Evolutionary conservation across 2,329 filamentous ascomycete species (phyloP).

Genomic region (Ophiostoma angusticollis): DNA sequence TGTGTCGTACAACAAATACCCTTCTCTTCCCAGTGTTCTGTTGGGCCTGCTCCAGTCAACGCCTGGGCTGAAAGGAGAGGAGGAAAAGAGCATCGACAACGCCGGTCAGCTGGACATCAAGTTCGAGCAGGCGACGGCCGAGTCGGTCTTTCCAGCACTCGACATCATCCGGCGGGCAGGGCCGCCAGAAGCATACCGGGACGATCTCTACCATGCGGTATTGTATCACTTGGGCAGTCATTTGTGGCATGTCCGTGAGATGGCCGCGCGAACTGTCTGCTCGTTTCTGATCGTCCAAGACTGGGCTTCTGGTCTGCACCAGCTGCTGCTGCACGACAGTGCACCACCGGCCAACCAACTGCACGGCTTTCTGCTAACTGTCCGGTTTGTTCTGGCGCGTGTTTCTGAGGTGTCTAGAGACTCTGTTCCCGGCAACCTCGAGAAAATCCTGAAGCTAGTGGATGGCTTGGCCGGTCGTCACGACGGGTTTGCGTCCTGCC

Average conservation of each 20-base stretch:
- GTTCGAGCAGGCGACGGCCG: slow-evolving; percentile 31
- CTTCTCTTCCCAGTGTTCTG: slow-evolving; percentile 50
- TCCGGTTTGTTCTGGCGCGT: slow-evolving; percentile 42
- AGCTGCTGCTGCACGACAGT: slow-evolving; percentile 23
- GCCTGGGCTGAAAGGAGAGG: slow-evolving; percentile 21
- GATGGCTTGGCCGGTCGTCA: slow-evolving; percentile 3
- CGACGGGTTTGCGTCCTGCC: slow-evolving; percentile 15
- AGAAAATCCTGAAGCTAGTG: slow-evolving; percentile 4
- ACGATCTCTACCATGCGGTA: slow-evolving; percentile 45
- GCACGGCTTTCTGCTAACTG: slow-evolving; percentile 45
- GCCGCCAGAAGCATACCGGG: slow-evolving; percentile 44
- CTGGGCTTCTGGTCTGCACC: slow-evolving; percentile 32
- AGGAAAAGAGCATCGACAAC: slow-evolving; percentile 17
- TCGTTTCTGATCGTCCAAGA: slow-evolving; percentile 42
- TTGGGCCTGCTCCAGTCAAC: slow-evolving; percentile 43
- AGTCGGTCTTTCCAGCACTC: slow-evolving; percentile 72
- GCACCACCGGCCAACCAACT: slow-evolving; percentile 33
- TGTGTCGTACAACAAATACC: slow-evolving; percentile 58
- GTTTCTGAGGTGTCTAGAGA: slow-evolving; percentile 29
- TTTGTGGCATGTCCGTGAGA: slow-evolving; percentile 72
- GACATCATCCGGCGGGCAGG: slow-evolving; percentile 64
- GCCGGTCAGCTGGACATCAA: slow-evolving; percentile 17
- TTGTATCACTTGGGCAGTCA: slow-evolving; percentile 51
- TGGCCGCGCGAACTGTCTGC: slow-evolving; percentile 61
- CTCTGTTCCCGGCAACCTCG: slow-evolving; percentile 19